Conservation (phyloP, 1,284 basidiomycete species). For the Trametes hirsuta region DNA sequence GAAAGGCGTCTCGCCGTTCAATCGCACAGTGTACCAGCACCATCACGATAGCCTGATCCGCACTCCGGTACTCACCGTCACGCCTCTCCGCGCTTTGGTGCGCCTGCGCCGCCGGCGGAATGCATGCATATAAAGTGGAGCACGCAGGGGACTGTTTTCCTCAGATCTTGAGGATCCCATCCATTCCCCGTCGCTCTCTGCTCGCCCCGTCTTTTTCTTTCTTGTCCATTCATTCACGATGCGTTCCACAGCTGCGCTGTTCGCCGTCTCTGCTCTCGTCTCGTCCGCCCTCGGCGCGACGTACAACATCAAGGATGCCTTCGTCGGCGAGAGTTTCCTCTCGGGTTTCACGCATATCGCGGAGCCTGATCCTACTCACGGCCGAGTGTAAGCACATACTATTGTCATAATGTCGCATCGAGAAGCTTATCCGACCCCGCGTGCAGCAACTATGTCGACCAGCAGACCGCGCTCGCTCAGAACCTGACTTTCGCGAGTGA, state of each 20-base stretch:
- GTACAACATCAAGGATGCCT: slow-evolving; percentile 48
- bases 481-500: slow-evolving; percentile 38
- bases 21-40: slow-evolving; percentile 3
- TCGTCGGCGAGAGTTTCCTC: slow-evolving; percentile 54
- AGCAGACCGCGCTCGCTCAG: slow-evolving; percentile 35
- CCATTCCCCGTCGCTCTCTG: slow-evolving; percentile 9
- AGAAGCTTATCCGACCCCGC: neutral
- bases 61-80: neutral
- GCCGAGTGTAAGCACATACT: slow-evolving; percentile 54
- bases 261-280: slow-evolving; percentile 26
- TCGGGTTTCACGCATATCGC: slow-evolving; percentile 52
- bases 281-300: slow-evolving; percentile 34
- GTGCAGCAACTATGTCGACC: slow-evolving; percentile 40
- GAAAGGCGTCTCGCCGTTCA: neutral
- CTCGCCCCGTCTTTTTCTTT: slow-evolving; percentile 2
- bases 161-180: slow-evolving; percentile 25
- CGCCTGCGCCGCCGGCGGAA: slow-evolving; percentile 5
- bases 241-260: slow-evolving; percentile 26
- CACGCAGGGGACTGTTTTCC: slow-evolving; percentile 6
- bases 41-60: slow-evolving; percentile 20
- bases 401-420: neutral
- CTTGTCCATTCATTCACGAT: slow-evolving; percentile 17
- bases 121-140: slow-evolving; percentile 15
- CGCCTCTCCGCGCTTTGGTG: neutral
- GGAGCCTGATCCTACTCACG: slow-evolving; percentile 62